Conservation (phyloP, 2,329 filamentous ascomycete genomes). For the Xylaria sp. region DNA sequence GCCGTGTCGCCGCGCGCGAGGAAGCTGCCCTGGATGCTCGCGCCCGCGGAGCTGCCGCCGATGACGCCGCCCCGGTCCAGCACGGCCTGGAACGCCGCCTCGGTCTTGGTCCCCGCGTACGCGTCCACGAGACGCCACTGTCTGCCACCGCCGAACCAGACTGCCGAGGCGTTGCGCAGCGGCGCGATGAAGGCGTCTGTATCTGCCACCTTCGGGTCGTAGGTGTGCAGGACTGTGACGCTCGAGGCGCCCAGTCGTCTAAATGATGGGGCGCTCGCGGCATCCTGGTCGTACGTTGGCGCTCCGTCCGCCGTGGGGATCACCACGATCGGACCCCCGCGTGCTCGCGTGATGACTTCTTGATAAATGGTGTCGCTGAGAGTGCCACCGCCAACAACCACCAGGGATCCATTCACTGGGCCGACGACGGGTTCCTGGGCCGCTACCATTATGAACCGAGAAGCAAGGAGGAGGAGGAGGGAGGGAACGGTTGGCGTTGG, state of each 20-base stretch:
- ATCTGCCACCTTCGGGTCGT: conserved; percentile 48
- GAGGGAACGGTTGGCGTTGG: conserved; percentile 51
- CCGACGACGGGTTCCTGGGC: conserved; percentile 41
- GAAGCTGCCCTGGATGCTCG: conserved; percentile 50
- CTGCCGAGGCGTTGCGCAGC: conserved; percentile 42
- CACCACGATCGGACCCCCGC: conserved; percentile 48
- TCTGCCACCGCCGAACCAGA: conserved; percentile 51
- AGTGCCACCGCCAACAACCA: conserved; percentile 49
- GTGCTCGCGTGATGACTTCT: conserved; percentile 48
- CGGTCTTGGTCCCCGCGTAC: conserved; percentile 49
- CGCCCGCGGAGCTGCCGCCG: conserved; percentile 48
- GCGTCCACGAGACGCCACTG: conserved; percentile 52
- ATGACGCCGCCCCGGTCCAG: conserved; percentile 47
- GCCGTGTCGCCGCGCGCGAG: conserved; percentile 50
- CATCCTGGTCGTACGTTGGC: conserved; percentile 46
- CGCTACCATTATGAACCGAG: conserved; percentile 28
- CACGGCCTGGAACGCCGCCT: conserved; percentile 47
- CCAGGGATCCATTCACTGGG: conserved; percentile 47
- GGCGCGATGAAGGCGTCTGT: conserved; percentile 50
- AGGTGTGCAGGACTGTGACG: conserved; percentile 50
- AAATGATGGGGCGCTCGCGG: conserved; percentile 44
- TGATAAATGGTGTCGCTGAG: conserved; percentile 49
- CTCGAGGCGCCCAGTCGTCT: conserved; percentile 46
- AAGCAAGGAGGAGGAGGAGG: conserved; percentile 32
- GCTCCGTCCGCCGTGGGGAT: conserved; percentile 49